phyloP scores from a whole-genome alignment of 2,329 filamentous ascomycete genomes.

The Arthrobotrys entomopaga region DNA sequence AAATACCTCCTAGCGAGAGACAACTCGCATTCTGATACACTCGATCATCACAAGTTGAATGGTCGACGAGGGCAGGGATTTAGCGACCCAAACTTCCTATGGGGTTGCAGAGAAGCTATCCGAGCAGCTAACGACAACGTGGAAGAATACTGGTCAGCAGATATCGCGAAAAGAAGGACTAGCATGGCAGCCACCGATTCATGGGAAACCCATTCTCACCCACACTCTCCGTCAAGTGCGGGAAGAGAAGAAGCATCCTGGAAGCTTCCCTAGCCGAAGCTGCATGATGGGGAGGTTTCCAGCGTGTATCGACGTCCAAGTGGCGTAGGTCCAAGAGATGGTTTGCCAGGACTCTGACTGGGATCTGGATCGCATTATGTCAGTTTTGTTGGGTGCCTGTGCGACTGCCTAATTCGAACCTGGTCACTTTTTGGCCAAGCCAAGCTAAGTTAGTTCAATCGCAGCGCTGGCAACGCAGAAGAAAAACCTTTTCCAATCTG shows the following conservation, averaged over 20 bases:
- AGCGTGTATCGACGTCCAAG: slow-evolving; percentile 37
- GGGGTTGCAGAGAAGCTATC: slow-evolving; percentile 25
- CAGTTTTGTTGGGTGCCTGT: slow-evolving; percentile 54
- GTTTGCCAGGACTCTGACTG: slow-evolving; percentile 36
- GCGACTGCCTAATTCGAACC: slow-evolving; percentile 54
- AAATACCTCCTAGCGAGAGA: slow-evolving; percentile 55
- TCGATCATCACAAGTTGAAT: slow-evolving; percentile 26
- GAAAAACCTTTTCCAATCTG: slow-evolving; percentile 11
- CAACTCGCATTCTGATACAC: slow-evolving; percentile 33
- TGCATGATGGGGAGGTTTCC: slow-evolving; percentile 43
- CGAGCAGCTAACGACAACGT: slow-evolving; percentile 49
- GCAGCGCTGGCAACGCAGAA: slow-evolving; percentile 15
- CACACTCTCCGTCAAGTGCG: slow-evolving; percentile 43
- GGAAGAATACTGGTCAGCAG: slow-evolving; percentile 37
- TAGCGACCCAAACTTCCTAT: slow-evolving; percentile 54
- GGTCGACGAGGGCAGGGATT: slow-evolving; percentile 54
- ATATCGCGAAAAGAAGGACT: slow-evolving; percentile 26
- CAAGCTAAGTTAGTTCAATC: not conserved
- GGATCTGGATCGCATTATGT: slow-evolving; percentile 51
- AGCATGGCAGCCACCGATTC: slow-evolving; percentile 42
- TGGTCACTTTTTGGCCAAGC: slow-evolving; percentile 25
- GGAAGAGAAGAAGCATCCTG: slow-evolving; percentile 42
- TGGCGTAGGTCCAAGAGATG: slow-evolving; percentile 42
- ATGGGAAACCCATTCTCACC: slow-evolving; percentile 35
- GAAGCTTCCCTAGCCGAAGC: slow-evolving; percentile 48